Percentiles rank a stretch among this genome's conserved stretches.
These are phyloP conservation scores for Cordyceps sp. DNA, from an alignment of 2,329 filamentous ascomycete genomes.

Conservation along the genomic window DNA sequence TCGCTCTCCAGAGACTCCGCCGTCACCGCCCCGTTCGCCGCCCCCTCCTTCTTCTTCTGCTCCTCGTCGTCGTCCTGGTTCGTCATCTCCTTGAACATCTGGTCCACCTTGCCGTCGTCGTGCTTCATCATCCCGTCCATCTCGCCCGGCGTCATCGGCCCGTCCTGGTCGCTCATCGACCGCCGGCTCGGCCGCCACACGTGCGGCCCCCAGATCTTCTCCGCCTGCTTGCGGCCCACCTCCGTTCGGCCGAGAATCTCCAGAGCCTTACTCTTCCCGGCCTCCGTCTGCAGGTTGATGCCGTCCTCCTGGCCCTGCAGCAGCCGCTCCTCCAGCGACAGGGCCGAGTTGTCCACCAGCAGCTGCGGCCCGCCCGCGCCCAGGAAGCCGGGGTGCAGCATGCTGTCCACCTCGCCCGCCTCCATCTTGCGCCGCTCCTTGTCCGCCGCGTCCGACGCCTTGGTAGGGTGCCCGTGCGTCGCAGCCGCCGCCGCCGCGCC, in stretches of 20 bases:
- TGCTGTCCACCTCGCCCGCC: slow-evolving; percentile 21
- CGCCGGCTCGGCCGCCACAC: slow-evolving; percentile 23
- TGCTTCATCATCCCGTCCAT: slow-evolving; percentile 16
- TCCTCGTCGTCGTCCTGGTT: slow-evolving; percentile 34
- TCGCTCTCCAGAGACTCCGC: slow-evolving; percentile 26
- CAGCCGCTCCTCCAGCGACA: slow-evolving; percentile 34
- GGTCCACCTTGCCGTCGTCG: slow-evolving; percentile 31
- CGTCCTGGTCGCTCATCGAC: slow-evolving; percentile 10
- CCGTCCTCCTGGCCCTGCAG: slow-evolving; percentile 27
- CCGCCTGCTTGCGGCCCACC: slow-evolving; percentile 29
- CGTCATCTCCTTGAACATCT: slow-evolving; percentile 39
- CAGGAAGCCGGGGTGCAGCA: slow-evolving; percentile 26
- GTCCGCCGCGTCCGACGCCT: slow-evolving; percentile 8
- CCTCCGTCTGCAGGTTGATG: slow-evolving; percentile 26
- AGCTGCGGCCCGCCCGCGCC: slow-evolving; percentile 24
- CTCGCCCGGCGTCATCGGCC: slow-evolving; percentile 11
- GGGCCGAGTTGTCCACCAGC: slow-evolving; percentile 19
- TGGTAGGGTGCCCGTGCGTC: slow-evolving; percentile 12
- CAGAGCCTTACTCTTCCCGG: slow-evolving; percentile 31
- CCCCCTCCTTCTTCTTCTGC: slow-evolving; percentile 15
- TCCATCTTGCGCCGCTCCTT: slow-evolving; percentile 17
- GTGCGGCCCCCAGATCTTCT: slow-evolving; percentile 32
- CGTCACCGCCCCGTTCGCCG: slow-evolving; percentile 17
- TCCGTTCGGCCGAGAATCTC: slow-evolving; percentile 35
- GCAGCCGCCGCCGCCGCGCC: slow-evolving; percentile 4